Evolutionary conservation across 2,329 filamentous ascomycete genomes (phyloP).

Genomic region (Fusarium aywerte): DNA sequence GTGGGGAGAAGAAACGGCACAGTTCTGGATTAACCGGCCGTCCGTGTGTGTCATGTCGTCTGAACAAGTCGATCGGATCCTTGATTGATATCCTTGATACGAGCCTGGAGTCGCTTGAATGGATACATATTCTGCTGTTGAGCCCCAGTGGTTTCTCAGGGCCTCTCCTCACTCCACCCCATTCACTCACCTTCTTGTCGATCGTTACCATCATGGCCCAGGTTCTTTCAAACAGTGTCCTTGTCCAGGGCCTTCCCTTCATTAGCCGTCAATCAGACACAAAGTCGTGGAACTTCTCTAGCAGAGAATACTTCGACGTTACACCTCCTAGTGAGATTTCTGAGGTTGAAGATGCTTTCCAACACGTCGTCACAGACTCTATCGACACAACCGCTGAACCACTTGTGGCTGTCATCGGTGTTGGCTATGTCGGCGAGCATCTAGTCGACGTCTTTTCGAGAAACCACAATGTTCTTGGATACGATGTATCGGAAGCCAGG

Average conservation of each 20-base stretch:
- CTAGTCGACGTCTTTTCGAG: conserved; percentile 58
- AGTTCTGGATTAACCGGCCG: conserved; percentile 19
- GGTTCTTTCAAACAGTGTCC: conserved; percentile 38
- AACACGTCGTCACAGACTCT: neutral
- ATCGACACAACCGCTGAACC: conserved; percentile 42
- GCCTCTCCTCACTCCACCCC: conserved; percentile 11
- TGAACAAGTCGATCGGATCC: conserved; percentile 12
- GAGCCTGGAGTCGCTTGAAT: conserved; percentile 5
- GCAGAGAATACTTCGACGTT: conserved; percentile 48
- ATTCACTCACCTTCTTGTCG: conserved; percentile 41
- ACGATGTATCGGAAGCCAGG: conserved; percentile 58
- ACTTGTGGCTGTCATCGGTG: conserved; percentile 61
- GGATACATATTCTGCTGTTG: conserved; percentile 39
- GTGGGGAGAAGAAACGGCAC: conserved; percentile 21
- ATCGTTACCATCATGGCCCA: conserved; percentile 46
- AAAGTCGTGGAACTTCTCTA: conserved; percentile 42
- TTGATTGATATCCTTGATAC: conserved; percentile 22
- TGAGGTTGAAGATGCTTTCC: conserved; percentile 41
- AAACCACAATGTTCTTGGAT: conserved; percentile 58
- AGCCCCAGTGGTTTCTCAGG: conserved; percentile 27
- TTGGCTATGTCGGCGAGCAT: conserved; percentile 64
- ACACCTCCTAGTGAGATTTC: conserved; percentile 50
- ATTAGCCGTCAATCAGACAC: conserved; percentile 29
- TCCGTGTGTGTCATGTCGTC: conserved; percentile 19
- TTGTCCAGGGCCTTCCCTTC: conserved; percentile 40